A percentile compares a stretch with the other conserved stretches of the same genome.
phyloP scores from a whole-genome alignment of 2,329 filamentous ascomycete species.

The Cercospora nicotianae region DNA sequence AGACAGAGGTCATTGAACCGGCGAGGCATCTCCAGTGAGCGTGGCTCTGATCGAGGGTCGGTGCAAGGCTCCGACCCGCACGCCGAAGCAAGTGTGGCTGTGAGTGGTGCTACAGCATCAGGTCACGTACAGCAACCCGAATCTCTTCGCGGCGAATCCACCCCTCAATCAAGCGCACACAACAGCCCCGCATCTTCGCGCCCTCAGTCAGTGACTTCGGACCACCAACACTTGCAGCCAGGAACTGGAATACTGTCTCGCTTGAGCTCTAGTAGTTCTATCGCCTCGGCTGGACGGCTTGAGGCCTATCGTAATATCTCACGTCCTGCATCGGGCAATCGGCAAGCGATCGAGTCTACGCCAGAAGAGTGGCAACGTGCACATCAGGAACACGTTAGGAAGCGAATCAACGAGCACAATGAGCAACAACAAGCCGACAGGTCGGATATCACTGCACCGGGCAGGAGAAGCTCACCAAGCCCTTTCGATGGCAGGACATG shows the following conservation, averaged over 20 bases:
- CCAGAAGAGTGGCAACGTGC: constrained; percentile 37
- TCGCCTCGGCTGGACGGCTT: constrained; percentile 27
- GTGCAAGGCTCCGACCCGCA: constrained; percentile 64
- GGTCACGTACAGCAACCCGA: constrained; percentile 58
- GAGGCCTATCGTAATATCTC: constrained; percentile 19
- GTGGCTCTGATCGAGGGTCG: constrained; percentile 58
- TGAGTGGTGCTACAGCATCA: constrained; percentile 62
- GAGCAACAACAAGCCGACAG: constrained; percentile 35
- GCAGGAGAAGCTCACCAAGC: constrained; percentile 23
- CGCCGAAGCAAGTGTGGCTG: constrained; percentile 61
- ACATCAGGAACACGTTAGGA: constrained; percentile 38
- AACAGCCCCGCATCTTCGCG: constrained; percentile 32
- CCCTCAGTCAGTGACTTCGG: constrained; percentile 26
- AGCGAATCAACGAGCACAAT: constrained; percentile 39
- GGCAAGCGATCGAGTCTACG: constrained; percentile 34
- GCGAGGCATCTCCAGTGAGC: constrained; percentile 64
- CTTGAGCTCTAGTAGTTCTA: constrained; percentile 34
- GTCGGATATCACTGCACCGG: constrained; percentile 22
- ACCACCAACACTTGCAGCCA: constrained; percentile 27
- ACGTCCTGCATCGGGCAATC: constrained; percentile 20
- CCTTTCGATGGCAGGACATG: constrained; percentile 41
- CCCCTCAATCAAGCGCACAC: constrained; percentile 21
- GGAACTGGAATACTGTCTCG: constrained; percentile 28
- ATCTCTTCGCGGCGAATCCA: constrained; percentile 42
- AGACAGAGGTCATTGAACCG: constrained; percentile 48